Conservation (phyloP, 2,329 filamentous ascomycete genomes). For the Trichophyton rubrum region DNA sequence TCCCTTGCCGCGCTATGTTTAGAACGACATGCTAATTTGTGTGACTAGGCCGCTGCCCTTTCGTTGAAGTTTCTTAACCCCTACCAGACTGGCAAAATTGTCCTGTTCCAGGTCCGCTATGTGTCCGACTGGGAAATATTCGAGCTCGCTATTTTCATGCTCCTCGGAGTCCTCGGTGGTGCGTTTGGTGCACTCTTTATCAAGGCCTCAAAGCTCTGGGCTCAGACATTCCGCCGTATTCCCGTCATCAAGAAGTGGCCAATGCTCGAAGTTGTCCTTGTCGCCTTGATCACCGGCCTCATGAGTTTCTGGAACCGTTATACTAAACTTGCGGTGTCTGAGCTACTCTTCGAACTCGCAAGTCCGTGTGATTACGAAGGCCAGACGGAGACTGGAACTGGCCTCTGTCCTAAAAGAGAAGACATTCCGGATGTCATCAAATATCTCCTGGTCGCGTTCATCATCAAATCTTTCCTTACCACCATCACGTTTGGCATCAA, state of each 20-base stretch:
- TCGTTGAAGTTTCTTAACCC: slow-evolving; percentile 92
- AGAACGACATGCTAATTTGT: background rate
- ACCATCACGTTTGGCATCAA: slow-evolving; percentile 92
- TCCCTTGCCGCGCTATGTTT: background rate
- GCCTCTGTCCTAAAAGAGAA: slow-evolving; percentile 62
- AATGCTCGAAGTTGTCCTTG: slow-evolving; percentile 73
- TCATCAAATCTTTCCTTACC: slow-evolving; percentile 82
- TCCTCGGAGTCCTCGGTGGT: slow-evolving; percentile 78
- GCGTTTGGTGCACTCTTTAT: slow-evolving; percentile 84
- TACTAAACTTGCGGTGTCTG: slow-evolving; percentile 78
- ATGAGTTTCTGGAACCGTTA: slow-evolving; percentile 89
- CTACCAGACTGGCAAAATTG: slow-evolving; percentile 91
- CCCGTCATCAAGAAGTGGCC: slow-evolving; percentile 69
- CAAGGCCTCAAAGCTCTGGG: slow-evolving; percentile 87
- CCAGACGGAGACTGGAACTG: slow-evolving; percentile 53
- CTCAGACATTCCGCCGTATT: slow-evolving; percentile 72
- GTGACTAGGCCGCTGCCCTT: slow-evolving; percentile 51
- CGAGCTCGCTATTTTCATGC: slow-evolving; percentile 70
- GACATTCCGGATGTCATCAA: slow-evolving; percentile 67
- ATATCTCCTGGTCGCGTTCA: slow-evolving; percentile 62
- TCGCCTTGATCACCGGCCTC: slow-evolving; percentile 71
- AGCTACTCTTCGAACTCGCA: slow-evolving; percentile 79
- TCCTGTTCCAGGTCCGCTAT: slow-evolving; percentile 90
- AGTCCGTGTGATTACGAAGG: slow-evolving; percentile 64
- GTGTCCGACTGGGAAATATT: slow-evolving; percentile 86